These are phyloP conservation scores for Xylaria sp. DNA, from an alignment of 2,329 filamentous ascomycete species.

Conservation along the genomic window DNA sequence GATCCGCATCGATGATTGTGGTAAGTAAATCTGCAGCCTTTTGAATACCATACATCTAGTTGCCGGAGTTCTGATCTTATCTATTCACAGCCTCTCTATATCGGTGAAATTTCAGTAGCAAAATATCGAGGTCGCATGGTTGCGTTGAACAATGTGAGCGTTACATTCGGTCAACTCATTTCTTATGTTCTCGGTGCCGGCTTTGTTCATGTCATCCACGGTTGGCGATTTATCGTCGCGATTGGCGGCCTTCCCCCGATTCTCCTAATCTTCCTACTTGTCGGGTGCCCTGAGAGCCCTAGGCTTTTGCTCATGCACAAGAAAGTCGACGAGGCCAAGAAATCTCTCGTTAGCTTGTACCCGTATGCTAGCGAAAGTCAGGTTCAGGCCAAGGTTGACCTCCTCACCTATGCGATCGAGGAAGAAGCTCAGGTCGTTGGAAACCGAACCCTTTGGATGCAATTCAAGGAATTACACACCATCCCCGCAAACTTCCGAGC, in stretches of 20 bases:
- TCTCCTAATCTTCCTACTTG: slow-evolving; percentile 48
- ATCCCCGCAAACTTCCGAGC: slow-evolving; percentile 48
- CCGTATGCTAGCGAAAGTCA: slow-evolving; percentile 50
- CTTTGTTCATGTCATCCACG: slow-evolving; percentile 47
- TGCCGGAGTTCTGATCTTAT: not conserved
- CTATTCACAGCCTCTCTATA: slow-evolving; percentile 44
- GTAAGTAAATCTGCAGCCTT: not conserved
- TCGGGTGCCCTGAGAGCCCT: slow-evolving; percentile 55
- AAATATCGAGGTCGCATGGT: slow-evolving; percentile 56
- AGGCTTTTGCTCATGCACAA: slow-evolving; percentile 52
- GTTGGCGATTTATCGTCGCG: slow-evolving; percentile 58
- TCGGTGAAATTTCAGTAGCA: slow-evolving; percentile 56
- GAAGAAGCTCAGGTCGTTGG: slow-evolving; percentile 21
- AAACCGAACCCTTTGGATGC: slow-evolving; percentile 43
- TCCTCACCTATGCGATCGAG: slow-evolving; percentile 38
- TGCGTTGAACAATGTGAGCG: slow-evolving; percentile 53
- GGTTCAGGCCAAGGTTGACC: slow-evolving; percentile 50
- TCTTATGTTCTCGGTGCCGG: slow-evolving; percentile 49
- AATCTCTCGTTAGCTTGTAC: slow-evolving; percentile 48
- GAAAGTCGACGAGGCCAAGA: slow-evolving; percentile 47
- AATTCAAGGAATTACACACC: slow-evolving; percentile 49
- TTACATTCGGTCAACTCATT: slow-evolving; percentile 50
- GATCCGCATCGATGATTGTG: slow-evolving; percentile 54
- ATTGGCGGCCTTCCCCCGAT: slow-evolving; percentile 54
- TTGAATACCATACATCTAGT: not conserved